Percentiles rank a stretch among this genome's conserved stretches.
phyloP scores from a whole-genome alignment of 768 basidiomycete genomes.

The Suillus clintonianus region DNA sequence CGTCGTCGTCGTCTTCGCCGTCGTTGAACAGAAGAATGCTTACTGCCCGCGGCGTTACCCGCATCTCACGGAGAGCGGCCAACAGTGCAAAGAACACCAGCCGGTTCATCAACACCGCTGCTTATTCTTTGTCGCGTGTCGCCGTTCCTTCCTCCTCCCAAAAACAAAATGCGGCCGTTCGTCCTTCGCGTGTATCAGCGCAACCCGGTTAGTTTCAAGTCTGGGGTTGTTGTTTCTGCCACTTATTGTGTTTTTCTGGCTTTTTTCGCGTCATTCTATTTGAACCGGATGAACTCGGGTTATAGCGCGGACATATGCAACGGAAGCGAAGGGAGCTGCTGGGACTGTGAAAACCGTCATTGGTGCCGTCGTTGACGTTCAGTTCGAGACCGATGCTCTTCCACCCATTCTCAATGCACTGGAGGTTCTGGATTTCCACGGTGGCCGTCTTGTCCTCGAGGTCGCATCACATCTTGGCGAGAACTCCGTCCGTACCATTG shows the following conservation, averaged over 20 bases:
- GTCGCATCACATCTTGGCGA: conserved; percentile 98
- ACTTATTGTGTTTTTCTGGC: conserved; percentile 4
- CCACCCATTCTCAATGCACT: conserved; percentile 99
- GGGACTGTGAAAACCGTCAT: conserved; percentile 98
- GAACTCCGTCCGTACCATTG: conserved; percentile 99
- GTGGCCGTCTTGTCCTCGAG: conserved; percentile 97
- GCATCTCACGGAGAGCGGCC: conserved; percentile 83
- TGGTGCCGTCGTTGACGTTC: conserved; percentile 99
- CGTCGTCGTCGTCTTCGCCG: conserved; percentile 22
- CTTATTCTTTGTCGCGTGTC: conserved; percentile 57
- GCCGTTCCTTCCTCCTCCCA: conserved; percentile 44
- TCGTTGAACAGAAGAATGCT: conserved; percentile 60
- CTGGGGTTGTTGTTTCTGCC: neutral
- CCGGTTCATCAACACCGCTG: conserved; percentile 80
- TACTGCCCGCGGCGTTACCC: conserved; percentile 84
- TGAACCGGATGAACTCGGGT: conserved; percentile 11
- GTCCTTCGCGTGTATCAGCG: conserved; percentile 49
- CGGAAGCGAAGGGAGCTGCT: conserved; percentile 72
- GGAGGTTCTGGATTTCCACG: conserved; percentile 92
- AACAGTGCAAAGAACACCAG: conserved; percentile 68
- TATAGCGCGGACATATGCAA: conserved; percentile 85
- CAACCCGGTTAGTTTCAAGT: conserved; percentile 50
- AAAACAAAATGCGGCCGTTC: conserved; percentile 49
- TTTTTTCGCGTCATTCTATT: neutral
- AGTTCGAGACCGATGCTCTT: conserved; percentile 88